Evolutionary conservation across 75 land plant species (phyloP).

Genomic region (Selaginella moellendorffii): DNA sequence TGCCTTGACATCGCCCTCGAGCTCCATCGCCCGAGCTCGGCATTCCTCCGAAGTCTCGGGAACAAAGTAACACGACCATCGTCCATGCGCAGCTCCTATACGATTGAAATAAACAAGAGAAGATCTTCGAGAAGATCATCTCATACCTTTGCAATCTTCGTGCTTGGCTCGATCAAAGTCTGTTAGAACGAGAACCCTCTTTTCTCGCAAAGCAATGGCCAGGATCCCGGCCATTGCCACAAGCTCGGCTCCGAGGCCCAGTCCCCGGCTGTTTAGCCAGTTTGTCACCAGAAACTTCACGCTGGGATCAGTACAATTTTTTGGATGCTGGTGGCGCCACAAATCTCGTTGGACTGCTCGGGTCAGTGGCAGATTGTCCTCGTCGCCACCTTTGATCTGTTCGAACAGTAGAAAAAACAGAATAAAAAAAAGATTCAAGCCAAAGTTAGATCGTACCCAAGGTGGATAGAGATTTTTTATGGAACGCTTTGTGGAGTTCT

Average conservation of each 20-base stretch:
- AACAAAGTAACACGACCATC: constrained; percentile 77
- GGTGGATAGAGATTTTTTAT: neutral
- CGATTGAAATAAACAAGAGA: neutral
- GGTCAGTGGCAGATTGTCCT: constrained; percentile 71
- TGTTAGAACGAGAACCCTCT: constrained; percentile 57
- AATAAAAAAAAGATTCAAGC: neutral
- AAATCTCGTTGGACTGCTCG: constrained; percentile 63
- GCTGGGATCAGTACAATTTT: constrained; percentile 40
- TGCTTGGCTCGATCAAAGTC: constrained; percentile 79
- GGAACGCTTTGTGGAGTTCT: neutral
- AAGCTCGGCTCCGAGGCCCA: constrained; percentile 76
- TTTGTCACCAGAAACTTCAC: constrained; percentile 56
- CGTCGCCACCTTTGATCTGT: constrained; percentile 72
- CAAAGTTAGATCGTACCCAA: constrained; percentile 4
- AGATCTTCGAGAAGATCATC: too few relatives aligned
- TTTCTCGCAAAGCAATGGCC: constrained; percentile 60
- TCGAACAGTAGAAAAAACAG: too few relatives aligned
- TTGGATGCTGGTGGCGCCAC: constrained; percentile 86
- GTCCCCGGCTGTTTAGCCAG: constrained; percentile 50
- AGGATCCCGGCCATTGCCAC: constrained; percentile 61
- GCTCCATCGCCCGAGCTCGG: constrained; percentile 43
- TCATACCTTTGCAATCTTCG: constrained; percentile 64
- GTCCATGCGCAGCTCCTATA: constrained; percentile 36
- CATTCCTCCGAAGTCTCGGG: constrained; percentile 70
- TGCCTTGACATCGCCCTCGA: constrained; percentile 34